phyloP scores from a whole-genome alignment of 768 basidiomycete species.

The Tulasnella sp. region DNA sequence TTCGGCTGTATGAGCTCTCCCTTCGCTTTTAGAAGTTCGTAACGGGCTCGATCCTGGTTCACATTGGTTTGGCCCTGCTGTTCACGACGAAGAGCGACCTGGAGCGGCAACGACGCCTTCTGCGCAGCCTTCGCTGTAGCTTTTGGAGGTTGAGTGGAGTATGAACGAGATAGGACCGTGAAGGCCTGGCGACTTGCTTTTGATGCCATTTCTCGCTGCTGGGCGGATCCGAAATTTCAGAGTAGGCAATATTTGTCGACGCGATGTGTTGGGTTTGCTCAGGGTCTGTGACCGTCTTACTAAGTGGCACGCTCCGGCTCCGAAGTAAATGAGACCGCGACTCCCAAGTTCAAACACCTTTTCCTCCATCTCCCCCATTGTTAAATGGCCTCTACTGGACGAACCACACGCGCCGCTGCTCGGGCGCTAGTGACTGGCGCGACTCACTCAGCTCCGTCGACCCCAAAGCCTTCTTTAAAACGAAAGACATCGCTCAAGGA shows the following conservation, averaged over 20 bases:
- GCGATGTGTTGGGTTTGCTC: slow-evolving; percentile 7
- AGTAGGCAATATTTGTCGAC: slow-evolving; percentile 9
- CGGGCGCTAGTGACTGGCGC: slow-evolving; percentile 13
- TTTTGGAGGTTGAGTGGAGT: slow-evolving; percentile 21
- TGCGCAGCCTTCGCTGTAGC: slow-evolving; percentile 10
- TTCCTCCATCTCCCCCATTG: background rate
- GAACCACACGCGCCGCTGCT: slow-evolving; percentile 6
- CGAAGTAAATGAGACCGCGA: slow-evolving; percentile 1
- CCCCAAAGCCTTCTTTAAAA: slow-evolving; percentile 11
- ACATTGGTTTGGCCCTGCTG: slow-evolving; percentile 16
- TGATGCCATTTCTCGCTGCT: slow-evolving; percentile 4
- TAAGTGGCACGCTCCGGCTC: background rate
- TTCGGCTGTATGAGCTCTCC: slow-evolving; percentile 17
- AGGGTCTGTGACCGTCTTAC: background rate
- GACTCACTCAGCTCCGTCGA: background rate
- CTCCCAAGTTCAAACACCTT: slow-evolving; percentile 12
- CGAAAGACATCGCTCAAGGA: slow-evolving; percentile 10
- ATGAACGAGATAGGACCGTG: slow-evolving; percentile 12
- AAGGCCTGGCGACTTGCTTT: slow-evolving; percentile 9
- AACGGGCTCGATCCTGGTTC: slow-evolving; percentile 26
- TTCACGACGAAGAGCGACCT: slow-evolving; percentile 25
- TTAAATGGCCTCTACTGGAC: slow-evolving; percentile 14
- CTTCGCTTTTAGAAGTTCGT: slow-evolving; percentile 19
- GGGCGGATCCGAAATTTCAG: slow-evolving; percentile 14
- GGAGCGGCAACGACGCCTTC: slow-evolving; percentile 14